phyloP scores from a whole-genome alignment of 805 yeast genomes.

The Teunomyces tritomae region DNA sequence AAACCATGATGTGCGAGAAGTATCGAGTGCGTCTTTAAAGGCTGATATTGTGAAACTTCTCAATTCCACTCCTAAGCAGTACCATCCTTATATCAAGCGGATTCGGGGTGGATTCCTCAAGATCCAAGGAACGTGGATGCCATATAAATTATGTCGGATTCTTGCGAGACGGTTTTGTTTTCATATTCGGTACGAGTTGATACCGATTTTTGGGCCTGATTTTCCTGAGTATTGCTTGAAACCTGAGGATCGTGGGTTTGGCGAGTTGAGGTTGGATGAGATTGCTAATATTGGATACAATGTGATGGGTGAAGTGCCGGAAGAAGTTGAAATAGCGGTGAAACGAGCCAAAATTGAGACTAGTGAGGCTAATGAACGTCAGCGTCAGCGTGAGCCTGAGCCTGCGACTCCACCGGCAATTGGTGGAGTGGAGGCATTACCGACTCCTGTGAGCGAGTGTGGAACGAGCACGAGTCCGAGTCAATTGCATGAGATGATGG shows the following conservation, averaged over 20 bases:
- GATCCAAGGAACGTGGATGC: constrained; percentile 94
- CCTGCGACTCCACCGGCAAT: background rate
- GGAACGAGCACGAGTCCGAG: background rate
- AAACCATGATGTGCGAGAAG: constrained; percentile 3
- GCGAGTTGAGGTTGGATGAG: constrained; percentile 51
- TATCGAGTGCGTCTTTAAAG: constrained; percentile 36
- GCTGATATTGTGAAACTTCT: constrained; percentile 75
- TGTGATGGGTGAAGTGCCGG: background rate
- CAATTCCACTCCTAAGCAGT: constrained; percentile 58
- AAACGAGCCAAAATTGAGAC: too few relatives aligned
- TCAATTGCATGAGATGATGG: constrained; percentile 20
- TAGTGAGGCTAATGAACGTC: background rate
- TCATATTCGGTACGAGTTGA: constrained; percentile 67
- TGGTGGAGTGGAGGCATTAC: background rate
- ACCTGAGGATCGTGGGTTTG: constrained; percentile 63
- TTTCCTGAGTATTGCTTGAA: constrained; percentile 61
- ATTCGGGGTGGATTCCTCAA: constrained; percentile 89
- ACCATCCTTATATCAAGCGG: constrained; percentile 61
- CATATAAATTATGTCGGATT: constrained; percentile 61
- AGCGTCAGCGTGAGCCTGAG: background rate
- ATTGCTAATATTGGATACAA: constrained; percentile 10
- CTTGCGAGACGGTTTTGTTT: constrained; percentile 76
- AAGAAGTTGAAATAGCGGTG: too few relatives aligned
- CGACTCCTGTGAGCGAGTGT: background rate
- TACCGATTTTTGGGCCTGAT: constrained; percentile 74